phyloP scores from a whole-genome alignment of 768 basidiomycete genomes.

The Lactifluus subvellereus region DNA sequence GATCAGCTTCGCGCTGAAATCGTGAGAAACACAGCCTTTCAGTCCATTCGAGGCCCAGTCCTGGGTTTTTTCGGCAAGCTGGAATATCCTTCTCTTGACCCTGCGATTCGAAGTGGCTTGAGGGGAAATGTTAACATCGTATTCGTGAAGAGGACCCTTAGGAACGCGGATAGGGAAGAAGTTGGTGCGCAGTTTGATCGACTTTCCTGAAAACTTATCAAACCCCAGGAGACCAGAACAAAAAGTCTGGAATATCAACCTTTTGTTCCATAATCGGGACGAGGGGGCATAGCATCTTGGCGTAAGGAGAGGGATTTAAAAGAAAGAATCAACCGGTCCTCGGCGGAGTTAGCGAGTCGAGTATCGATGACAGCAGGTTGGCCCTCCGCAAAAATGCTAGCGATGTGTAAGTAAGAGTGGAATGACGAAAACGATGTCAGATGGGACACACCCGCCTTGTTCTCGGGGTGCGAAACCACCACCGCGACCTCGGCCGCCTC shows the following conservation, averaged over 20 bases:
- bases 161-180: conserved; percentile 48
- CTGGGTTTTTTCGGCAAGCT: conserved; percentile 41
- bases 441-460: conserved; percentile 37
- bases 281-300: conserved; percentile 38
- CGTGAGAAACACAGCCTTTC: conserved; percentile 42
- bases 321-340: conserved; percentile 39
- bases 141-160: conserved; percentile 43
- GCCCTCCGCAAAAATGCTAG: conserved; percentile 39
- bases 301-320: conserved; percentile 31
- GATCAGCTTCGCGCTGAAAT: conserved; percentile 42
- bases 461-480: conserved; percentile 31
- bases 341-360: conserved; percentile 42
- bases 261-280: conserved; percentile 42
- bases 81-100: conserved; percentile 42
- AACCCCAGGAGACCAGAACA: background rate
- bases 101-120: conserved; percentile 34
- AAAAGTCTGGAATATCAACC: conserved; percentile 2
- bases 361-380: conserved; percentile 44
- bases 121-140: conserved; percentile 42
- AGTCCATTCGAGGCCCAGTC: conserved; percentile 40
- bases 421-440: background rate
- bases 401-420: background rate
- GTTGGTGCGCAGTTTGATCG: conserved; percentile 46
- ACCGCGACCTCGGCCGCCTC: conserved; percentile 29
- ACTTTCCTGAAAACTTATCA: conserved; percentile 29